Conservation (phyloP, 2,329 filamentous ascomycete genomes). For the Pseudocercospora eumusae region DNA sequence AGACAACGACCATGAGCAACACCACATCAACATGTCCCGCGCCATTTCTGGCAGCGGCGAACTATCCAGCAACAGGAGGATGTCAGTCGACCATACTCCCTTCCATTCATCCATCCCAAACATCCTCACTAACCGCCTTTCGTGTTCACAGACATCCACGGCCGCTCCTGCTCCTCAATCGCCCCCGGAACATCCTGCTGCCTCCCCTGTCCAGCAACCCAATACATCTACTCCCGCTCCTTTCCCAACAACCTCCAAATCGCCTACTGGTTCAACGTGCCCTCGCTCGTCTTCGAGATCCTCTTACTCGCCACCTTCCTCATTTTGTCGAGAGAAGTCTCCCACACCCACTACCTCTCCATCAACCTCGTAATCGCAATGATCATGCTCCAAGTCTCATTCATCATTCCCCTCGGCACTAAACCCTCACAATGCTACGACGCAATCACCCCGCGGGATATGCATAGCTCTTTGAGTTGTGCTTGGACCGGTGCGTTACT, state of each 20-base stretch:
- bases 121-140: not conserved
- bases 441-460: conserved; percentile 80
- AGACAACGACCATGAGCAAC: conserved; percentile 38
- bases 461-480: conserved; percentile 71
- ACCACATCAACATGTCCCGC: conserved; percentile 54
- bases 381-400: conserved; percentile 70
- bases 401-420: conserved; percentile 76
- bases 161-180: conserved; percentile 58
- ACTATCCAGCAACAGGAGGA: conserved; percentile 63
- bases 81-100: conserved; percentile 61
- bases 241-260: conserved; percentile 17
- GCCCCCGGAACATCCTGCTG: conserved; percentile 66
- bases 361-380: conserved; percentile 85
- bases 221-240: conserved; percentile 18
- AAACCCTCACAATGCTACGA: conserved; percentile 77
- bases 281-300: conserved; percentile 66
- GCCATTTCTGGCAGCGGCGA: conserved; percentile 65
- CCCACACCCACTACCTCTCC: conserved; percentile 75
- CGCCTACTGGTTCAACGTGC: conserved; percentile 67
- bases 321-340: conserved; percentile 69
- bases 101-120: too few species aligned
- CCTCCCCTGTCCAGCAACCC: conserved; percentile 67
- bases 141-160: conserved; percentile 38
- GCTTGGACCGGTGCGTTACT: conserved; percentile 78
- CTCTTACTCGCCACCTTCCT: conserved; percentile 77